These are phyloP conservation scores for Quercus parvula DNA, from an alignment of 306 rosid species.

Conservation along the genomic window DNA sequence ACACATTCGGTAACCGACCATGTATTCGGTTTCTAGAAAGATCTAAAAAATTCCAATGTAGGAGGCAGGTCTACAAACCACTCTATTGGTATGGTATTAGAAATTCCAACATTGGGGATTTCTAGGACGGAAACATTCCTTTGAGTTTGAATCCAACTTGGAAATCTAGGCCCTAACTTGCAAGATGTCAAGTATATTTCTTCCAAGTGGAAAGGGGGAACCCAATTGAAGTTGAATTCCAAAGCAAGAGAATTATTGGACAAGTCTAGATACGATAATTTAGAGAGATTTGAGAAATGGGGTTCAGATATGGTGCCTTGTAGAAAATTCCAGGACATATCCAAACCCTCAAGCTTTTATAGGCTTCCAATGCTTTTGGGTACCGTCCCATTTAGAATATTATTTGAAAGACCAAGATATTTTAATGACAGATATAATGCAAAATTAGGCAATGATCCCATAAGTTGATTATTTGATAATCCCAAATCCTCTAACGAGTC, in stretches of 20 bases:
- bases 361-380: background rate
- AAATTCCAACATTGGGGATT: no score
- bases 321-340: background rate
- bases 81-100: no score
- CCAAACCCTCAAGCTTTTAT: background rate
- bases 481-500: background rate
- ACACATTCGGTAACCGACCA: constrained; percentile 16
- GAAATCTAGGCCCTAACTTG: no score
- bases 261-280: background rate
- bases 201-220: background rate
- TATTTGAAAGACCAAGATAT: background rate
- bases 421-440: background rate
- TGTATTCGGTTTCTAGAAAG: constrained; percentile 25
- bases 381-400: background rate
- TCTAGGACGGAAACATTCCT: no score
- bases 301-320: background rate
- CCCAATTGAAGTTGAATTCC: background rate
- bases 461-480: background rate
- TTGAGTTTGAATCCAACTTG: no score
- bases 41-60: background rate
- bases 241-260: background rate
- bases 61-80: no score
- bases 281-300: background rate
- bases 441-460: background rate
- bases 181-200: accelerated